Evolutionary conservation across 2,329 filamentous ascomycete species (phyloP).

Genomic region (Dryadomyces quercus-mongolicae): DNA sequence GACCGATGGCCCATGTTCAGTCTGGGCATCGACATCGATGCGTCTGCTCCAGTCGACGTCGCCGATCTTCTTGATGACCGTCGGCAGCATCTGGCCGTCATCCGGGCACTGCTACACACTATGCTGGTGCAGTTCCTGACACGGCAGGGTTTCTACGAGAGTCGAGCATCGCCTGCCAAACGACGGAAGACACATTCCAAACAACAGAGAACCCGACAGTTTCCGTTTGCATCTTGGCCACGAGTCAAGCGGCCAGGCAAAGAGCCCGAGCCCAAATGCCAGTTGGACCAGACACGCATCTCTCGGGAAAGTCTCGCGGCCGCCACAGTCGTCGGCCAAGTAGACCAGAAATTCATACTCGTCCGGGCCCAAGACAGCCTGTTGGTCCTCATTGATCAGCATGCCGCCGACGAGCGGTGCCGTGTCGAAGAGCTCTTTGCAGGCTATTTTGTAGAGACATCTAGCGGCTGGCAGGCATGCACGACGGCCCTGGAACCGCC

Average conservation of each 20-base stretch:
- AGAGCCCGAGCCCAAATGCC: too few species aligned
- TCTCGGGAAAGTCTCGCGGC: slow-evolving; percentile 47
- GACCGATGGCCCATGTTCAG: slow-evolving; percentile 88
- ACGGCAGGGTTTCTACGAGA: background rate
- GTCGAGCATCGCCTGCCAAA: too few species aligned
- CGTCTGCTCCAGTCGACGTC: too few species aligned
- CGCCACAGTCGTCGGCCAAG: slow-evolving; percentile 64
- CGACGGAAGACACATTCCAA: too few species aligned
- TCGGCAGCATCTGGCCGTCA: slow-evolving; percentile 35
- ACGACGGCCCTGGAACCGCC: slow-evolving; percentile 33
- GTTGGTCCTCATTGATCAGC: slow-evolving; percentile 78
- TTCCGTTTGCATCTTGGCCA: slow-evolving; percentile 6
- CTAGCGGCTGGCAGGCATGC: slow-evolving; percentile 6
- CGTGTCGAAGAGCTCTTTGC: slow-evolving; percentile 62
- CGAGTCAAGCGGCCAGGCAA: background rate
- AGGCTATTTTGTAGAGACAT: slow-evolving; percentile 29
- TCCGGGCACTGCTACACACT: slow-evolving; percentile 53
- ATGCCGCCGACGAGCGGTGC: slow-evolving; percentile 84
- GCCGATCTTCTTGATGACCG: slow-evolving; percentile 33
- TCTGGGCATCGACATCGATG: slow-evolving; percentile 59
- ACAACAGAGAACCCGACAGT: too few species aligned
- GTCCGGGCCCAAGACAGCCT: slow-evolving; percentile 34
- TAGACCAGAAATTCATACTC: slow-evolving; percentile 84
- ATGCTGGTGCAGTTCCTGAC: slow-evolving; percentile 65
- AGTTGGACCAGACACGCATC: slow-evolving; percentile 29